phyloP scores from a whole-genome alignment of 805 yeast genomes.

The Schizosaccharomyces octosporus region DNA sequence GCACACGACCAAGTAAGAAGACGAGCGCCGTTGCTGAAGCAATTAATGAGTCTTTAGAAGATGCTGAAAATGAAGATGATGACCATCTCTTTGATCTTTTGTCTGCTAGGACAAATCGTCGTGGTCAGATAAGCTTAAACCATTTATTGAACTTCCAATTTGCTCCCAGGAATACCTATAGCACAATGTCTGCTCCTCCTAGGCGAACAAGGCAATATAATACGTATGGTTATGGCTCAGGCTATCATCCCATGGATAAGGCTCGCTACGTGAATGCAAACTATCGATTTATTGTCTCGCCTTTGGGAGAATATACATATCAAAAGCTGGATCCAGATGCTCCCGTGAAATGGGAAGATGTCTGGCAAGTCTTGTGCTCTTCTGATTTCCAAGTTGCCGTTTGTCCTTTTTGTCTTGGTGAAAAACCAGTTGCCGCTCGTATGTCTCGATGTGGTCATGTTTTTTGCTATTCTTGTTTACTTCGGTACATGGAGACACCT shows the following conservation, averaged over 20 bases:
- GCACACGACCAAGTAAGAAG: background rate
- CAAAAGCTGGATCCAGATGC: constrained; percentile 22
- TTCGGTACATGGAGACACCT: constrained; percentile 18
- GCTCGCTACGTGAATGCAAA: constrained; percentile 41
- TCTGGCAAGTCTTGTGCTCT: constrained; percentile 52
- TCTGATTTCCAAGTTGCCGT: constrained; percentile 31
- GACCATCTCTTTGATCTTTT: background rate
- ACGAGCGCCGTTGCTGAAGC: background rate
- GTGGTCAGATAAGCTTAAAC: constrained; percentile 5
- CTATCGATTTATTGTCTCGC: constrained; percentile 60
- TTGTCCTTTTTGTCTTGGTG: constrained; percentile 80
- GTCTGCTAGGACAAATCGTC: background rate
- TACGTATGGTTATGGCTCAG: constrained; percentile 3
- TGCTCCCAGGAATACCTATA: constrained; percentile 6
- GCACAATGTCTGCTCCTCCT: background rate
- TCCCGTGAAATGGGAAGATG: constrained; percentile 1
- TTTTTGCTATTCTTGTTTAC: constrained; percentile 59
- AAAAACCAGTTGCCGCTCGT: constrained; percentile 70
- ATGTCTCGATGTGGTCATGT: constrained; percentile 92
- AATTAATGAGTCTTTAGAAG: background rate
- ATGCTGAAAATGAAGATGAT: background rate
- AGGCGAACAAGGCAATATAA: background rate
- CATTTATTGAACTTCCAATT: constrained; percentile 8
- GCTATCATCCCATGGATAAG: constrained; percentile 10
- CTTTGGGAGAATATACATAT: constrained; percentile 26